phyloP scores from a whole-genome alignment of 2,329 filamentous ascomycete species.

The Raffaelea albimanens region DNA sequence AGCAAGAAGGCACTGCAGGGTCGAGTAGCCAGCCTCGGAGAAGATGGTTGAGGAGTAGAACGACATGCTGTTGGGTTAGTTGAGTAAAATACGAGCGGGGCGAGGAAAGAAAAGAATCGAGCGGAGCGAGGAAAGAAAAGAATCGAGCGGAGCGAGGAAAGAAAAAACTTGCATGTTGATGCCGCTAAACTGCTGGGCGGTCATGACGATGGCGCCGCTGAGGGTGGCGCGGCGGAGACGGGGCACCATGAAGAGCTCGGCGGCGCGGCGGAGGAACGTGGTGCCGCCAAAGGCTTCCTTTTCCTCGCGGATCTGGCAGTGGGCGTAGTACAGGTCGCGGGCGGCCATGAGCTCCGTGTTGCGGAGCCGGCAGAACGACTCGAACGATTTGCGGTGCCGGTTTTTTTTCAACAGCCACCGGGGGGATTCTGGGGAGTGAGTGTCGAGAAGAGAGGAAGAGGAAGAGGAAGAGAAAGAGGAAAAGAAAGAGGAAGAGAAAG shows the following conservation, averaged over 20 bases:
- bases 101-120: background rate
- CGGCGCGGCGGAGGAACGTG: constrained; percentile 40
- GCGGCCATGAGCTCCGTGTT: constrained; percentile 51
- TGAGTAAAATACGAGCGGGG: background rate
- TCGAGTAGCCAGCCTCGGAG: constrained; percentile 27
- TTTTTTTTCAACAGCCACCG: constrained; percentile 58
- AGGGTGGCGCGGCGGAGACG: constrained; percentile 52
- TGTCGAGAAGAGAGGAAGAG: too few species aligned
- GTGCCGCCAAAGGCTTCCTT: constrained; percentile 13
- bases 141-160: background rate
- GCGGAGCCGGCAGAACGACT: constrained; percentile 45
- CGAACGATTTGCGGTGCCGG: constrained; percentile 42
- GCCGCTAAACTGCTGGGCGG: constrained; percentile 53
- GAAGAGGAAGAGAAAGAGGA: background rate
- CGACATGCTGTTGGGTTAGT: too few species aligned
- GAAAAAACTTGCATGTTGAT: constrained; percentile 24
- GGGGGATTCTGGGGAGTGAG: constrained; percentile 31
- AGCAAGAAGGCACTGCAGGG: constrained; percentile 28
- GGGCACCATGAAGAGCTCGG: constrained; percentile 48
- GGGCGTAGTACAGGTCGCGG: constrained; percentile 53
- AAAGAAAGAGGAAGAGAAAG: background rate
- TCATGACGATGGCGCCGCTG: constrained; percentile 61
- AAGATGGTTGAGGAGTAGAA: constrained; percentile 41
- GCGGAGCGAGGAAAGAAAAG: background rate
- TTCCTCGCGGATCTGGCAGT: constrained; percentile 39